Conservation (phyloP, 371 early-diverging fungal species). For the Vairimorpha ceranae region DNA sequence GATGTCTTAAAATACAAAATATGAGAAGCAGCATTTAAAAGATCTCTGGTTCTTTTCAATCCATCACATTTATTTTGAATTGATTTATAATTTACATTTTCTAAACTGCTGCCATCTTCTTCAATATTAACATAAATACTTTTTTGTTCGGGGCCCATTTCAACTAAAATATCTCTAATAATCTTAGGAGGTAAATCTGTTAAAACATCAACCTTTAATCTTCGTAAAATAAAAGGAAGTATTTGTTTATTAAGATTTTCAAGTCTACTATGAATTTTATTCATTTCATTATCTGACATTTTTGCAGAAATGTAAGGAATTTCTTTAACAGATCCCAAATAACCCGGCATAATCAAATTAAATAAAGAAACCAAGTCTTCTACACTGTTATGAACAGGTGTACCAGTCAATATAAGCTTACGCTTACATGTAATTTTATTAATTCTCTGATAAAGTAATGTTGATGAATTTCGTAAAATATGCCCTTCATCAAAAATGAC, state of each 20-base stretch:
- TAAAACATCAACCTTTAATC: constrained; percentile 94
- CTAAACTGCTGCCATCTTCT: constrained; percentile 17
- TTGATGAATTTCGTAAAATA: constrained; percentile 85
- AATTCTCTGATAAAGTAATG: constrained; percentile 78
- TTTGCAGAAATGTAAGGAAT: constrained; percentile 64
- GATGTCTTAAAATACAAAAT: constrained; percentile 69
- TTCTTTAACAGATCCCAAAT: constrained; percentile 66
- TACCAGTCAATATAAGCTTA: constrained; percentile 87
- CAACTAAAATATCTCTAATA: constrained; percentile 89
- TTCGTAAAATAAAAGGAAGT: constrained; percentile 84
- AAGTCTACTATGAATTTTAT: constrained; percentile 64
- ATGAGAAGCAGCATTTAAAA: constrained; percentile 48
- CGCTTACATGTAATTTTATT: constrained; percentile 71
- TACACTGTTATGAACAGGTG: constrained; percentile 91
- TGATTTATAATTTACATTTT: constrained; percentile 19
- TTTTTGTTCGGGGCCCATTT: constrained; percentile 72
- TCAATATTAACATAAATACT: constrained; percentile 73
- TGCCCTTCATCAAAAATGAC: constrained; percentile 98
- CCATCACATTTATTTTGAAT: constrained; percentile 8
- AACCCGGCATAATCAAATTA: constrained; percentile 79
- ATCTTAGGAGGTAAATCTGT: constrained; percentile 97
- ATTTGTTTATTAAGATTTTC: constrained; percentile 88
- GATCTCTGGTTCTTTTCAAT: constrained; percentile 22
- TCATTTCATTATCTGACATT: constrained; percentile 65
- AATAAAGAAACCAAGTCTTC: constrained; percentile 67